Base-by-base conservation (phyloP, 2,329 filamentous ascomycete species). In the Arthrobotrys musiformis region DNA sequence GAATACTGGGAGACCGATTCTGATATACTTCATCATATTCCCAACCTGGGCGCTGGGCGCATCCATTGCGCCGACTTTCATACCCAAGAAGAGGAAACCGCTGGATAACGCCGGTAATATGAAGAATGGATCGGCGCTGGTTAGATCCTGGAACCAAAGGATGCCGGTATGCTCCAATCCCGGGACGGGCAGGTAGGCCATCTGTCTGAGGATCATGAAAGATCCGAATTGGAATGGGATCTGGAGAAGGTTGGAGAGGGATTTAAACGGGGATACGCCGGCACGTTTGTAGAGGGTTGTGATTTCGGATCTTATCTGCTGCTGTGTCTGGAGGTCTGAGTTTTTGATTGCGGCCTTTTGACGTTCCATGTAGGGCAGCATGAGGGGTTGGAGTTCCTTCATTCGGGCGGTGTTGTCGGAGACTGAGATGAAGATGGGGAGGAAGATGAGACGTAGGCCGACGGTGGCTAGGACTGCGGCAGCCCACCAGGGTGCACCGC, bases 111-210 rank as follows among this genome's bases (percentile, higher is more conserved):
- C 79, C 1, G 95, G 95, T 33, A 98, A 85, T 44, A 95, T 83
- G 80, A 89, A 94, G 81, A 87, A 90, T 0, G 95, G 94, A 83
- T 99, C 95, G 1, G 88, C 83, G 22, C 89, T 82, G 0, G 93
- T 90, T 78, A 99, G 84, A 83, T 98, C 92, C 1, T 85, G 84
- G 79, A 98, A 88, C 95, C 95, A 99, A 44, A 90, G 84, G 37
- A 90, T 84, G 1, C 92, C 90, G 33, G 92, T 92, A 0, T 84
- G 85, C 80, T 92, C 88, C 79, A 98, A 83, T 0, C 89, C 90
- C 0, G 94, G 94, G 4, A 97, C 93, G 2, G 94, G 94, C 56
- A 98, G 85, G 22, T 86, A 83, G 0, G 89, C 84, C 91, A 97
- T 96, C 79, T 87, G 90, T 64, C 89, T 87, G 79, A 96, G 83